Evolutionary conservation across 2,329 filamentous ascomycete species (phyloP), one percentile per base, ranked within the genome.

Genomic region (Fusarium cyanostomum): DNA sequence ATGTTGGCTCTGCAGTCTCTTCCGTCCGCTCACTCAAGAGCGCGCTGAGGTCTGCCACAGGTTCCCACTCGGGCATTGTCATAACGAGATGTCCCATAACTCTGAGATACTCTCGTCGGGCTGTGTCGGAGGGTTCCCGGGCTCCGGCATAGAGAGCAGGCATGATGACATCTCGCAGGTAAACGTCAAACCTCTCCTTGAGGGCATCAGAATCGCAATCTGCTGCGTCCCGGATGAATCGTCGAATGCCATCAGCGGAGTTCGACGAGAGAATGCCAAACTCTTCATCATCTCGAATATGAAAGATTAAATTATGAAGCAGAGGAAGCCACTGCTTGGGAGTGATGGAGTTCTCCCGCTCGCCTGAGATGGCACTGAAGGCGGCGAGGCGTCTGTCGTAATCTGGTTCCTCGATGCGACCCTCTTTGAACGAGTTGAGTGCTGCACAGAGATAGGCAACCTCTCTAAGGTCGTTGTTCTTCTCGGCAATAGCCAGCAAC

Each of bases 301-400:
- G 95, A 77, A 89, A 98, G 2, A 97, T 82, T 80, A 96, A 86
- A 72, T 98, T 99, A 78, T 94, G 91, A 10, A 98, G 79, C 16
- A 99, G 77, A 7, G 95, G 94, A 49, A 89, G 84, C 94, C 95
- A 99, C 75, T 97, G 91, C 56, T 85, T 84, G 1, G 88, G 78
- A 1, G 85, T 89, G 59, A 94, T 86, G 0, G 81, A 77, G 1
- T 73, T 73, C 33, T 86, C 86, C n/a, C 84, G 79, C 3, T 85
- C 79, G 35, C 86, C 84, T 31, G 89, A 91, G 62, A 98, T 89
- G 8, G 79, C 74, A 56, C 84, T 88, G 77, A 95, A 98, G 4
- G 92, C 93, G 42, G 83, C 79, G 7, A 96, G 83, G 13, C 95
- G 89, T 54, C 86, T 87, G 66, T 96, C 91, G 72, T 96, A 97